These are phyloP conservation scores for Neoscytalidium dimidiatum DNA, from an alignment of 2,329 filamentous ascomycete genomes.

Conservation along the genomic window DNA sequence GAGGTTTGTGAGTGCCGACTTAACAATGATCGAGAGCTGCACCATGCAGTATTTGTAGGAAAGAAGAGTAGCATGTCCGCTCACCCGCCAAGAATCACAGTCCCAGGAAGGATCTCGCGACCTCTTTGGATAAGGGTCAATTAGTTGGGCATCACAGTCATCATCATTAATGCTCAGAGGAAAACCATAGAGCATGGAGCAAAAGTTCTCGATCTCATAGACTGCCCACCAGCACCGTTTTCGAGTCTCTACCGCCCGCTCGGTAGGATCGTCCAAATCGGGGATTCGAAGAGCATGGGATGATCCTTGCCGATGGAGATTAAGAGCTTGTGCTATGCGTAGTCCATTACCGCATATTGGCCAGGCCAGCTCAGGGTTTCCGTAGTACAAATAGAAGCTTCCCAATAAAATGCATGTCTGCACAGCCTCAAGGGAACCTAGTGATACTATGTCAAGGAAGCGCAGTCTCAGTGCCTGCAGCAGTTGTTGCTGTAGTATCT, in stretches of 20 bases:
- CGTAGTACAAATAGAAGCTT: neutral
- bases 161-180: conserved; percentile 24
- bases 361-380: neutral
- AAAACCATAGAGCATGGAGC: conserved; percentile 44
- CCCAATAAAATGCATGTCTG: neutral
- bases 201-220: conserved; percentile 44
- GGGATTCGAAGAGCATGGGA: no score
- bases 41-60: conserved; percentile 4
- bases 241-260: conserved; percentile 25
- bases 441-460: neutral
- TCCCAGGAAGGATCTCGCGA: neutral
- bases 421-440: neutral
- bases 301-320: neutral
- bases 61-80: neutral
- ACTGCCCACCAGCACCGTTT: conserved; percentile 47
- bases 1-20: neutral
- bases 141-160: neutral
- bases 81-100: neutral
- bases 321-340: neutral
- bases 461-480: neutral
- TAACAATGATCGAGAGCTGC: neutral
- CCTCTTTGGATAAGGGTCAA: neutral
- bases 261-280: neutral
- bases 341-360: neutral
- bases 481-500: neutral